A percentile compares a stretch with the other conserved stretches of the same genome.
phyloP scores from a whole-genome alignment of 257 asterid genomes.

The Forsythia viridissima region DNA sequence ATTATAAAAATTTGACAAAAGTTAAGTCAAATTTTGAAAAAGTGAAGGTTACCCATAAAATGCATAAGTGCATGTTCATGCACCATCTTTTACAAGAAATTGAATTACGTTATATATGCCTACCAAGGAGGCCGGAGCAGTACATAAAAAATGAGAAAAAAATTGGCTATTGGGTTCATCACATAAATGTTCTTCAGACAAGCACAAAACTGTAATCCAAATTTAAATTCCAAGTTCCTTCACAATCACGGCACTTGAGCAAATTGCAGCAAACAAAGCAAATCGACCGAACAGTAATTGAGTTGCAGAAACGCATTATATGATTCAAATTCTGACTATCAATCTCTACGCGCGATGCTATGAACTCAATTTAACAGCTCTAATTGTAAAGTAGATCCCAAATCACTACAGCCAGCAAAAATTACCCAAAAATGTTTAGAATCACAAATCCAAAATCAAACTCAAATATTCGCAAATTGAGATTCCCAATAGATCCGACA shows the following conservation, averaged over 20 bases:
- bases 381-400: background rate
- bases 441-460: conserved; percentile 23
- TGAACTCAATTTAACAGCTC: conserved; percentile 9
- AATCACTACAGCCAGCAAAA: conserved; percentile 6
- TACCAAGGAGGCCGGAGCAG: background rate
- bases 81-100: background rate
- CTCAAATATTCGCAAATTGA: conserved; percentile 18
- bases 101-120: background rate
- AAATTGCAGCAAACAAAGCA: background rate
- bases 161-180: background rate
- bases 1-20: background rate
- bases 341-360: background rate
- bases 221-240: background rate
- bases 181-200: background rate
- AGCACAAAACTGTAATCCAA: background rate
- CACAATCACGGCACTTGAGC: background rate
- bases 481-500: conserved; percentile 43
- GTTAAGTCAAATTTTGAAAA: background rate
- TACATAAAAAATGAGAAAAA: background rate
- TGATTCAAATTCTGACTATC: background rate
- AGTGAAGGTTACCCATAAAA: background rate
- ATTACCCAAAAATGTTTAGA: conserved; percentile 13
- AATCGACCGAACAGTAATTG: background rate
- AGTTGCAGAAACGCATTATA: background rate
- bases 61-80: background rate